Conservation (phyloP, 495 filamentous ascomycete genomes). For the Thermothielavioides terrestris region DNA sequence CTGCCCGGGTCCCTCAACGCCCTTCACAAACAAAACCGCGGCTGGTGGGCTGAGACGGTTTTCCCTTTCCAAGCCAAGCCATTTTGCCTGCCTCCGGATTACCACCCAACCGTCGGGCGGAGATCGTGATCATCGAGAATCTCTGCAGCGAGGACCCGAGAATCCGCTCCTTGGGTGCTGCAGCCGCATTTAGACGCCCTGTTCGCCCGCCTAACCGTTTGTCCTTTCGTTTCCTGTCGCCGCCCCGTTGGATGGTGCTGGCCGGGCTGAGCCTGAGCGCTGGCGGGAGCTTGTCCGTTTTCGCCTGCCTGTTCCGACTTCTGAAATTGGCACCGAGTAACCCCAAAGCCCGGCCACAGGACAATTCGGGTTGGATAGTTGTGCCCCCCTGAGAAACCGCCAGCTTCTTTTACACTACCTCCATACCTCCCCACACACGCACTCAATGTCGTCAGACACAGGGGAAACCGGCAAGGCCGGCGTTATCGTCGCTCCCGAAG, state of each 20-base stretch:
- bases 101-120: neutral
- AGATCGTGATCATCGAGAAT: neutral
- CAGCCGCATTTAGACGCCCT: no score
- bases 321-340: neutral
- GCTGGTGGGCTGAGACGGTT: conserved; percentile 11
- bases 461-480: conserved; percentile 40
- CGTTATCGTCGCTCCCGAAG: conserved; percentile 37
- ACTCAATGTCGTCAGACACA: conserved; percentile 28
- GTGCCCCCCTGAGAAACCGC: neutral
- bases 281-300: conserved; percentile 7
- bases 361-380: conserved; percentile 1
- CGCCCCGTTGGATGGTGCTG: neutral
- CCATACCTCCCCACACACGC: neutral
- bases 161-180: neutral
- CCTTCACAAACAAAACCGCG: conserved; percentile 8
- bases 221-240: neutral
- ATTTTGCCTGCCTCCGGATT: neutral
- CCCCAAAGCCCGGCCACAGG: conserved; percentile 5
- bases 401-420: neutral
- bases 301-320: neutral
- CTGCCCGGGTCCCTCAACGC: conserved; percentile 1
- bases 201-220: neutral
- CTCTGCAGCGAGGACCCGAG: neutral
- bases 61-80: conserved; percentile 1
- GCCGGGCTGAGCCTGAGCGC: neutral